These are phyloP conservation scores for Claviceps purpurea DNA, from an alignment of 2,329 filamentous ascomycete genomes.

Conservation along the genomic window DNA sequence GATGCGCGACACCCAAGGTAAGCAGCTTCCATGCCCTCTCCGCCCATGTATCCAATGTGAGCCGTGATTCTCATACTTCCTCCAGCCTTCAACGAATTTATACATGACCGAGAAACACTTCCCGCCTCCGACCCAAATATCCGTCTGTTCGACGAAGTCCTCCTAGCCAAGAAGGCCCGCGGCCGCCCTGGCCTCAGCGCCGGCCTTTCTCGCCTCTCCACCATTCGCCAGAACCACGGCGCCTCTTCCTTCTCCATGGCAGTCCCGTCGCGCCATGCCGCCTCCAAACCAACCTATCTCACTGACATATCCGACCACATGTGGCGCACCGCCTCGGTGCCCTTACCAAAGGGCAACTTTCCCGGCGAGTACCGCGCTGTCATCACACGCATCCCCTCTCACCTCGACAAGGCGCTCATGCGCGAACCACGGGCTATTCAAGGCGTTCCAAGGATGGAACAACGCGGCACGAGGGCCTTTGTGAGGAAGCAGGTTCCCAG, in stretches of 20 bases:
- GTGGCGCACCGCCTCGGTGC: slow-evolving; percentile 56
- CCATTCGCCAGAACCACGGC: slow-evolving; percentile 42
- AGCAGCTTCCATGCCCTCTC: slow-evolving; percentile 6
- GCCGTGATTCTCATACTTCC: not conserved
- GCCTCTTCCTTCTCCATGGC: slow-evolving; percentile 24
- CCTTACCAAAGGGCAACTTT: slow-evolving; percentile 47
- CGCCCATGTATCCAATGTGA: too few species aligned
- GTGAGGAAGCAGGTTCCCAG: slow-evolving; percentile 43
- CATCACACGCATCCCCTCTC: slow-evolving; percentile 58
- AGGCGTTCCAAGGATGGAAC: slow-evolving; percentile 58
- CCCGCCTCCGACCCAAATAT: slow-evolving; percentile 49
- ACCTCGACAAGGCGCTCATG: slow-evolving; percentile 77
- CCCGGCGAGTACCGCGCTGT: slow-evolving; percentile 48
- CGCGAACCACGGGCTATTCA: slow-evolving; percentile 83
- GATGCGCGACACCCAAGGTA: slow-evolving; percentile 56
- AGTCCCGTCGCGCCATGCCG: slow-evolving; percentile 20
- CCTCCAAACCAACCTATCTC: slow-evolving; percentile 43
- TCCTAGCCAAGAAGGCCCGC: slow-evolving; percentile 60
- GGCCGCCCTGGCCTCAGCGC: slow-evolving; percentile 53
- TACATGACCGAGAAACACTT: slow-evolving; percentile 63
- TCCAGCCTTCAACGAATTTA: slow-evolving; percentile 61
- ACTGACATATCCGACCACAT: slow-evolving; percentile 64
- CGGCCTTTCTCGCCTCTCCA: slow-evolving; percentile 49
- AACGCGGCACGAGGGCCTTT: slow-evolving; percentile 34
- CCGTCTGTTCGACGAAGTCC: slow-evolving; percentile 72